Percentiles rank a stretch among this genome's conserved stretches.
phyloP scores from a whole-genome alignment of 1,139 yeast genomes.

The Debaryomycetaceae sp. region DNA sequence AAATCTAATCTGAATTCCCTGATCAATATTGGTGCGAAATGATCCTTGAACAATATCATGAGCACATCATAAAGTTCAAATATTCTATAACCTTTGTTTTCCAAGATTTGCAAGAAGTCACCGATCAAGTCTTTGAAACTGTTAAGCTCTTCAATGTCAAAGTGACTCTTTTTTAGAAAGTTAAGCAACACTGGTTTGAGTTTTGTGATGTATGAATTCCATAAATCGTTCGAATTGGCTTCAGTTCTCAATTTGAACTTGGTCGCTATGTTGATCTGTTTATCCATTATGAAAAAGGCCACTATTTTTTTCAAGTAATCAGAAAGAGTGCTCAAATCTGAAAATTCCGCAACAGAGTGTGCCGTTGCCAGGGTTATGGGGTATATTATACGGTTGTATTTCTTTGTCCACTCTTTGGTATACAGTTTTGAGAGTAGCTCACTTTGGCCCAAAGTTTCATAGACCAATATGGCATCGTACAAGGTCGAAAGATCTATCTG shows the following conservation, averaged over 20 bases:
- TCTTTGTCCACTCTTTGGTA: constrained; percentile 69
- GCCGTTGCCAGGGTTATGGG: constrained; percentile 63
- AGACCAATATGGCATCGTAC: constrained; percentile 81
- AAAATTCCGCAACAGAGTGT: constrained; percentile 22
- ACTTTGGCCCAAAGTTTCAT: constrained; percentile 65
- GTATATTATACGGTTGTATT: constrained; percentile 68
- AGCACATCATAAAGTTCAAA: constrained; percentile 62
- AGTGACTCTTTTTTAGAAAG: constrained; percentile 27
- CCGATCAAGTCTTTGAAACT: constrained; percentile 59
- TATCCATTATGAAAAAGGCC: constrained; percentile 78
- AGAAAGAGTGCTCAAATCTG: constrained; percentile 29
- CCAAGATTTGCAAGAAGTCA: constrained; percentile 72
- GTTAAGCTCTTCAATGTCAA: constrained; percentile 30
- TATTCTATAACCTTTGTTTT: constrained; percentile 62
- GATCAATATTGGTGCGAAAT: constrained; percentile 55
- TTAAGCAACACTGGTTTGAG: constrained; percentile 52
- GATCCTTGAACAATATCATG: constrained; percentile 53
- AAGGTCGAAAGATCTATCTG: constrained; percentile 63
- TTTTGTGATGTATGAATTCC: constrained; percentile 67
- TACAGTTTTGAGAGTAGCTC: constrained; percentile 59
- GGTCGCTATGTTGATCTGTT: constrained; percentile 56
- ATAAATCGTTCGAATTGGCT: constrained; percentile 66
- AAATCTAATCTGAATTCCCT: constrained; percentile 62
- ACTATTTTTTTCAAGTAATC: constrained; percentile 60
- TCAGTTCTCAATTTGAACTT: constrained; percentile 53